Evolutionary conservation across 768 basidiomycete species (phyloP), one percentile per base, ranked within the genome.

Genomic region (Psilocybe cyanescens): DNA sequence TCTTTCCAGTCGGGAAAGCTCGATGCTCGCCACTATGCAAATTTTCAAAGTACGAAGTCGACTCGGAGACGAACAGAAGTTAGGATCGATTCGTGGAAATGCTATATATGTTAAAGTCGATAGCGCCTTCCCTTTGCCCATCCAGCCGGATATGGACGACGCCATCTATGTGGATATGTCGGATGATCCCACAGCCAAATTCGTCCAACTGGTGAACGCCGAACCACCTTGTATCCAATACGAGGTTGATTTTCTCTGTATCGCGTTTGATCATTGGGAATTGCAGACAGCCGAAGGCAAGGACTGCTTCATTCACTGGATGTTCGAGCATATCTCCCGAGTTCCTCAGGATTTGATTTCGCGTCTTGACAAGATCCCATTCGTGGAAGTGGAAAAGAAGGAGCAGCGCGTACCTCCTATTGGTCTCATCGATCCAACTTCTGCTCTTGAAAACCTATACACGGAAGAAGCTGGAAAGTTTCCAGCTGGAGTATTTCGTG

Each of bases 341-440:
- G 67, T n/a, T 59, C 30, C 37, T 16, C 71, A 9, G 4, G 14
- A 24, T 14, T 28, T 53, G 8, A 45, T 37, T 12, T 24, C 31
- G n/a, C 44, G 45, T 9, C 37, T 72, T 8, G 59, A 71, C 3
- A 44, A 47, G 0, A 62, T 80, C 16, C 66, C 60, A 1, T 80
- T 80, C 53, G 68, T 80, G 1, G 65, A 65, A 4, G 37, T 62
- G 1, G 61, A 67, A 30, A 70, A 67, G 4, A 55, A 45, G 8
- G 46, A 35, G 9, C 58, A 49, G 9, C 62, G 51, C 2, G 41
- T 57, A 3, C 30, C 66, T 8, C 76, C 78, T 0, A 29, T 49
- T 8, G 57, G 71, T 6, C 60, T 71, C 8, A 57, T 78, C 30
- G 71, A 78, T 58, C 76, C 78, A 3, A n/a, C 57, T 1, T 75